Evolutionary conservation across 2,329 filamentous ascomycete genomes (phyloP).

Genomic region (Xylaria hypoxylon): DNA sequence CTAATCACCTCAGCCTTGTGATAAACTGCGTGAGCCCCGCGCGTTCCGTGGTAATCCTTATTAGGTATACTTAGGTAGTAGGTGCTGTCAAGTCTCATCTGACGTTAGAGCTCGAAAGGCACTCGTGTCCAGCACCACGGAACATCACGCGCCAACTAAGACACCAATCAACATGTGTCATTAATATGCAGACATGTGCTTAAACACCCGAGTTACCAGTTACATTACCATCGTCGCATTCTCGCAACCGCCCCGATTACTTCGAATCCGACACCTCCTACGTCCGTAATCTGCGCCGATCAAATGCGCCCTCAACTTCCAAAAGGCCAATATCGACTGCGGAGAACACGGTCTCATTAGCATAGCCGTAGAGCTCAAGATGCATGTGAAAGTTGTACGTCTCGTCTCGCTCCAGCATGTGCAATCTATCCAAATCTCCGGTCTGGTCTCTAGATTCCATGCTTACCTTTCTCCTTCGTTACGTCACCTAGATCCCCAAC

Average conservation of each 20-base stretch:
- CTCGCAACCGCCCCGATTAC: slow-evolving; percentile 16
- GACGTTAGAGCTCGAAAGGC: slow-evolving; percentile 7
- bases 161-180: slow-evolving; percentile 10
- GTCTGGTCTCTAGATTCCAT: slow-evolving; percentile 8
- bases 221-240: background rate
- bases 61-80: background rate
- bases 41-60: slow-evolving; percentile 21
- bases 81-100: slow-evolving; percentile 16
- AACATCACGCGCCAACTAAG: background rate
- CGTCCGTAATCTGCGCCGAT: slow-evolving; percentile 25
- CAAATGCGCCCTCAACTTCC: slow-evolving; percentile 43
- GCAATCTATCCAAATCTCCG: background rate
- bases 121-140: slow-evolving; percentile 6
- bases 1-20: slow-evolving; percentile 49
- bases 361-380: slow-evolving; percentile 35
- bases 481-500: slow-evolving; percentile 64
- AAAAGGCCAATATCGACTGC: slow-evolving; percentile 17
- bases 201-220: background rate
- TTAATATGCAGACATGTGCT: slow-evolving; percentile 12
- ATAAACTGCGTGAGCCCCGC: slow-evolving; percentile 35
- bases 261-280: slow-evolving; percentile 13
- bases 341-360: slow-evolving; percentile 4
- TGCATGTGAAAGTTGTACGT: slow-evolving; percentile 50
- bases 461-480: slow-evolving; percentile 29
- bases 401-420: slow-evolving; percentile 24